These are phyloP conservation scores for Encephalitozoon cuniculi DNA, from an alignment of 371 early-diverging fungal species.

Conservation along the genomic window DNA sequence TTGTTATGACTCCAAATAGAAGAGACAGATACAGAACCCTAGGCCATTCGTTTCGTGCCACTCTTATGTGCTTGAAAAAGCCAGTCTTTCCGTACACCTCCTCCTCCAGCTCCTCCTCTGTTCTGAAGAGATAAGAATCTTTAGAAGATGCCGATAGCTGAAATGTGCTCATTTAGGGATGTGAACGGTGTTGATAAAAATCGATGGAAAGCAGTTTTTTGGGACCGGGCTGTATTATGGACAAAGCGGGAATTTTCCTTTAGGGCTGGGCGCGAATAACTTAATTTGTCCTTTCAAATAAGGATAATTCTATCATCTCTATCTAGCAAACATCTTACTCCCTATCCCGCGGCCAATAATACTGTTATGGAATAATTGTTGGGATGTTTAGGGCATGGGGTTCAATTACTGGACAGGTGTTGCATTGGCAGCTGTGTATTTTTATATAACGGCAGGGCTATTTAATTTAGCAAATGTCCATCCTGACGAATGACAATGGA, in stretches of 20 bases:
- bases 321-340: too few relatives aligned
- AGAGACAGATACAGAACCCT: slow-evolving; percentile 44
- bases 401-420: too few relatives aligned
- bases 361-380: background rate
- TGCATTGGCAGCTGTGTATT: background rate
- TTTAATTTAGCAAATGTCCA: background rate
- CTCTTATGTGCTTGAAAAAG: slow-evolving; percentile 12
- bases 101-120: slow-evolving; percentile 6
- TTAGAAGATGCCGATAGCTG: background rate
- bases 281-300: background rate
- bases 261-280: background rate
- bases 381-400: too few relatives aligned
- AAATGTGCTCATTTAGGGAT: background rate
- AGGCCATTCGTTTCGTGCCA: slow-evolving; percentile 43
- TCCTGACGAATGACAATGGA: background rate
- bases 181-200: background rate
- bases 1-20: slow-evolving; percentile 44
- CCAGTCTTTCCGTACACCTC: background rate
- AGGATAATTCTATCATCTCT: background rate
- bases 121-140: background rate
- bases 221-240: background rate
- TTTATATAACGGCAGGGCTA: background rate
- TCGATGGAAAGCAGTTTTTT: background rate
- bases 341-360: too few relatives aligned
- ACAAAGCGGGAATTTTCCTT: background rate